Evolutionary conservation across 345 rosid genomes (phyloP).

Genomic region (Bruguiera sexangula): DNA sequence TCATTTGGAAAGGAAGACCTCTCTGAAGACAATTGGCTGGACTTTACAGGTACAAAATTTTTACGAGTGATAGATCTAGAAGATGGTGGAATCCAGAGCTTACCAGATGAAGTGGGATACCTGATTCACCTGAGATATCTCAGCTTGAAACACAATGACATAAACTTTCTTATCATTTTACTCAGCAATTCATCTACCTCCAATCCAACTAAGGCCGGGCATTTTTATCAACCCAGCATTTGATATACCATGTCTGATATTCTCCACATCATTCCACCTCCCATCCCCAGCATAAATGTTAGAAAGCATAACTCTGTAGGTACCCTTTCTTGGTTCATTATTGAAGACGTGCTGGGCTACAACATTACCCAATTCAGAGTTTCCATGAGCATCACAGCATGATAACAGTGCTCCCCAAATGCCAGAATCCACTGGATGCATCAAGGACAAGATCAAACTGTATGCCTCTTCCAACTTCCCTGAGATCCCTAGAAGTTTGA

Average conservation of each 20-base stretch:
- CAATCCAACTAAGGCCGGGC: slow-evolving; percentile 63
- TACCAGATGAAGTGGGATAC: slow-evolving; percentile 36
- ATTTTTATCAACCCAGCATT: slow-evolving; percentile 38
- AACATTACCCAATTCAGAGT: slow-evolving; percentile 58
- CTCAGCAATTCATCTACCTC: slow-evolving; percentile 15
- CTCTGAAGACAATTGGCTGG: slow-evolving; percentile 31
- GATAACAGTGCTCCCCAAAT: slow-evolving; percentile 79
- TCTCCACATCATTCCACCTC: slow-evolving; percentile 66
- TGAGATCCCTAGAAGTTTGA: slow-evolving; percentile 72
- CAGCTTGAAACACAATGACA: slow-evolving; percentile 30
- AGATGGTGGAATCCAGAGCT: slow-evolving; percentile 23
- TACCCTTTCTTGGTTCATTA: slow-evolving; percentile 50
- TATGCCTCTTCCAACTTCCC: slow-evolving; percentile 73
- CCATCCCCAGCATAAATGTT: slow-evolving; percentile 70
- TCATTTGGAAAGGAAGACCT: slow-evolving; percentile 26
- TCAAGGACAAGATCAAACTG: slow-evolving; percentile 50
- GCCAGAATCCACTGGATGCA: slow-evolving; percentile 62
- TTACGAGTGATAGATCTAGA: slow-evolving; percentile 34
- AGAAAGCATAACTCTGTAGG: slow-evolving; percentile 71
- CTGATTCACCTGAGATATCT: slow-evolving; percentile 39
- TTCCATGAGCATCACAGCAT: slow-evolving; percentile 63
- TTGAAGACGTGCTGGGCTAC: slow-evolving; percentile 50
- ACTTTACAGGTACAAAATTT: slow-evolving; percentile 28
- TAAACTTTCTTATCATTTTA: not conserved
- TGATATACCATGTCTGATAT: slow-evolving; percentile 43